phyloP scores from a whole-genome alignment of 2,329 filamentous ascomycete genomes.

The Pseudovirgaria hyperparasitica region DNA sequence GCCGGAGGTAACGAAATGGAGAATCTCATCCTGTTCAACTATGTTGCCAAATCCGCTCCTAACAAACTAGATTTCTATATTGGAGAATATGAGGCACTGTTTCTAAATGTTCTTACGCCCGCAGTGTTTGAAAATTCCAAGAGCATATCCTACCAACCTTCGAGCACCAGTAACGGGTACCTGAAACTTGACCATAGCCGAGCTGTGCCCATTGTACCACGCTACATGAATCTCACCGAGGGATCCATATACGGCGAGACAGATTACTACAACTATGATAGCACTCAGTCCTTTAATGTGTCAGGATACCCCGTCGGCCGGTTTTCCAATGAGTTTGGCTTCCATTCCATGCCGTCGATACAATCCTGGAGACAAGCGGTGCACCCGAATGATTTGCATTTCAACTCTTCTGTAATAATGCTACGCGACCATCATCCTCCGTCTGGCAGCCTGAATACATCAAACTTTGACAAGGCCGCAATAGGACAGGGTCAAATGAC shows the following conservation, averaged over 20 bases:
- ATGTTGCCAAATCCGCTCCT: slow-evolving; percentile 27
- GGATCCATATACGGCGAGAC: slow-evolving; percentile 48
- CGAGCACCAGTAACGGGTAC: slow-evolving; percentile 48
- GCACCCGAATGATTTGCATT: slow-evolving; percentile 36
- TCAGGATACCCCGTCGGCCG: slow-evolving; percentile 43
- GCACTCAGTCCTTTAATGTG: slow-evolving; percentile 39
- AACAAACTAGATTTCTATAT: slow-evolving; percentile 30
- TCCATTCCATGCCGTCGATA: slow-evolving; percentile 48
- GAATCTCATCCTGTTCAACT: slow-evolving; percentile 34
- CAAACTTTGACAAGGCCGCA: slow-evolving; percentile 31
- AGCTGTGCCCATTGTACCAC: slow-evolving; percentile 39
- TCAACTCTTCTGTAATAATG: slow-evolving; percentile 44
- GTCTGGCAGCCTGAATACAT: slow-evolving; percentile 32
- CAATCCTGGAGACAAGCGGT: slow-evolving; percentile 46
- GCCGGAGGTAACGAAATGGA: slow-evolving; percentile 45
- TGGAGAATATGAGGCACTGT: slow-evolving; percentile 45
- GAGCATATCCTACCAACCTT: slow-evolving; percentile 49
- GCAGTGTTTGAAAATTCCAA: slow-evolving; percentile 45
- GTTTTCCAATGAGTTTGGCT: slow-evolving; percentile 53
- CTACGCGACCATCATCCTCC: slow-evolving; percentile 50
- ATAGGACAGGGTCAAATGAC: slow-evolving; percentile 47
- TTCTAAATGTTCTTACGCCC: slow-evolving; percentile 41
- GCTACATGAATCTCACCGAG: slow-evolving; percentile 41
- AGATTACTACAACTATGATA: slow-evolving; percentile 48
- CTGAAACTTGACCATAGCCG: slow-evolving; percentile 40